Evolutionary conservation across 345 rosid species (phyloP).

Genomic region (Clarkia xantiana): DNA sequence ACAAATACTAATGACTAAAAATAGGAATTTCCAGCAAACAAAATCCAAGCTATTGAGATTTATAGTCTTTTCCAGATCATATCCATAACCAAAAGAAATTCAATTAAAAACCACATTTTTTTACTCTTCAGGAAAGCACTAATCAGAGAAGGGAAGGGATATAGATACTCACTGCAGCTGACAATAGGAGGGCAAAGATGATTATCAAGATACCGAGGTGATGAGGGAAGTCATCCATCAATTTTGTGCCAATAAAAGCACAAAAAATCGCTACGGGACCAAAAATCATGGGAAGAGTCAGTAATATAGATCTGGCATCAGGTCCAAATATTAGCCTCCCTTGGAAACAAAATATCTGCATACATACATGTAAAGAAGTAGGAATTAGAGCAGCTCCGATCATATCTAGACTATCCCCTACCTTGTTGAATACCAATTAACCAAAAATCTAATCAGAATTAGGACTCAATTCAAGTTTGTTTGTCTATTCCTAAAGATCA

Average conservation of each 20-base stretch:
- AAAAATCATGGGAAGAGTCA: conserved; percentile 53
- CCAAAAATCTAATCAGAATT: too few relatives aligned
- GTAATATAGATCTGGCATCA: conserved; percentile 53
- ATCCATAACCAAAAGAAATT: neutral
- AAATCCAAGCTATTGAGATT: neutral
- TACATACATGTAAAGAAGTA: neutral
- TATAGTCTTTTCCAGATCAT: neutral
- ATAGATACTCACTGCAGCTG: conserved; percentile 44
- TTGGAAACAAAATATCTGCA: conserved; percentile 53
- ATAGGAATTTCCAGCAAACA: neutral
- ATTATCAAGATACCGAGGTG: conserved; percentile 50
- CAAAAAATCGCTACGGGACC: conserved; percentile 68
- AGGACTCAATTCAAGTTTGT: neutral
- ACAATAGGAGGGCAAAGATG: conserved; percentile 34
- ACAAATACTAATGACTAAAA: neutral
- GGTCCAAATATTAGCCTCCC: conserved; percentile 98
- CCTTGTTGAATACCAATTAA: too few relatives aligned
- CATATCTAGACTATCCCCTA: too few relatives aligned
- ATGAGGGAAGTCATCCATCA: conserved; percentile 55
- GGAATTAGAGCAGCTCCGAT: neutral
- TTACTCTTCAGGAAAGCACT: neutral
- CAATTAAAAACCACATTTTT: neutral
- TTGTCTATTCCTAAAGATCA: neutral
- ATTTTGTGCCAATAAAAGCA: conserved; percentile 55
- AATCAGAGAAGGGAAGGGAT: conserved; percentile 5